Conservation (phyloP, 352 stramenopile genomes). For the Phytophthora tubulina region DNA sequence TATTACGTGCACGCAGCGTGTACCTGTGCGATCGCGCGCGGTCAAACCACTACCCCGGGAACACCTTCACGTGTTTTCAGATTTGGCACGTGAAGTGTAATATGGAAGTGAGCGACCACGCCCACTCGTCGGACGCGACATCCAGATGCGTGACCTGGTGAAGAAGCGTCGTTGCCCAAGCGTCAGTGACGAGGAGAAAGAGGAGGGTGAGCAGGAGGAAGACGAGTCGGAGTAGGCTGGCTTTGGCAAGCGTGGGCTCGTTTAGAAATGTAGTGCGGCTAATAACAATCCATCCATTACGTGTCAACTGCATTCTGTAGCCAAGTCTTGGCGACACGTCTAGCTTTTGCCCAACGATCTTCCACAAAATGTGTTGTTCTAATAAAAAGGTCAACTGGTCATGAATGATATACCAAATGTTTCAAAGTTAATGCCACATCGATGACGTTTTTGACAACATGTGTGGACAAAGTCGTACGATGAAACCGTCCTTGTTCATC, state of each 20-base stretch:
- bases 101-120: background rate
- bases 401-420: background rate
- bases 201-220: background rate
- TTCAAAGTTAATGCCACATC: background rate
- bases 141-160: background rate
- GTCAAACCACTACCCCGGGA: background rate
- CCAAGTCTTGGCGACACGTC: background rate
- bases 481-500: background rate
- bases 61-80: background rate
- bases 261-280: background rate
- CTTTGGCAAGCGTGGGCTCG: background rate
- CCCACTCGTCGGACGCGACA: background rate
- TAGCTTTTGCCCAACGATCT: background rate
- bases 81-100: conserved; percentile 2
- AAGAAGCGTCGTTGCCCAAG: background rate
- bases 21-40: background rate
- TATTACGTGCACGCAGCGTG: background rate
- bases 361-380: background rate
- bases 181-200: background rate
- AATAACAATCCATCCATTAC: background rate
- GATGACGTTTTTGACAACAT: background rate
- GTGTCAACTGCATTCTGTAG: background rate
- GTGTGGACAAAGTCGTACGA: background rate
- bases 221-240: background rate
- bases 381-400: background rate